Percentiles rank a stretch among this genome's conserved stretches.
These are phyloP conservation scores for Xylaria nigripes DNA, from an alignment of 495 filamentous ascomycete genomes.

Conservation along the genomic window DNA sequence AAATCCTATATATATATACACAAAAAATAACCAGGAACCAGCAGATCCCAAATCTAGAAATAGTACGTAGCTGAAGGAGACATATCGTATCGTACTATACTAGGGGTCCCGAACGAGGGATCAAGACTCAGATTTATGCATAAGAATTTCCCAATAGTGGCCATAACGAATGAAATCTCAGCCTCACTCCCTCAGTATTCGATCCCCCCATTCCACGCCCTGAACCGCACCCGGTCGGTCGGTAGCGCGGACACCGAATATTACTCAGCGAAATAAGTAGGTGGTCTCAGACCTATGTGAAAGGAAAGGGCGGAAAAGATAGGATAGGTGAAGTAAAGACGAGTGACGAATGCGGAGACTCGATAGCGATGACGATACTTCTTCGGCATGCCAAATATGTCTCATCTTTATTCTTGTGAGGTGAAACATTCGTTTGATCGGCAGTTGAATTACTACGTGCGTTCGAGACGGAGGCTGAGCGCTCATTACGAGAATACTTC, in stretches of 20 bases:
- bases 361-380: background rate
- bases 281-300: no score
- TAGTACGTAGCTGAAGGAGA: slow-evolving; percentile 16
- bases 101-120: background rate
- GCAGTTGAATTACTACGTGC: background rate
- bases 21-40: background rate
- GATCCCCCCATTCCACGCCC: no score
- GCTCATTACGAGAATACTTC: background rate
- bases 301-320: background rate
- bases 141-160: slow-evolving; percentile 2
- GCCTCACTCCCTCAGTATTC: no score
- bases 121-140: slow-evolving; percentile 19
- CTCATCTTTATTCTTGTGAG: background rate
- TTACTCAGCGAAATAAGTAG: no score
- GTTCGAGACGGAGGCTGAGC: background rate
- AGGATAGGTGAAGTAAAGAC: no score
- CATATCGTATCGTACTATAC: no score
- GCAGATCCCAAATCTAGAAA: slow-evolving; percentile 6
- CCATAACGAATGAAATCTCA: slow-evolving; percentile 1
- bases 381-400: background rate
- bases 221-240: no score
- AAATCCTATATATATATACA: no score
- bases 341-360: background rate
- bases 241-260: no score
- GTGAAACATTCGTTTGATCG: slow-evolving; percentile 28